Evolutionary conservation across 129 eudicot genomes (phyloP), one percentile per base, ranked within the genome.

Genomic region (Deinandra increscens): DNA sequence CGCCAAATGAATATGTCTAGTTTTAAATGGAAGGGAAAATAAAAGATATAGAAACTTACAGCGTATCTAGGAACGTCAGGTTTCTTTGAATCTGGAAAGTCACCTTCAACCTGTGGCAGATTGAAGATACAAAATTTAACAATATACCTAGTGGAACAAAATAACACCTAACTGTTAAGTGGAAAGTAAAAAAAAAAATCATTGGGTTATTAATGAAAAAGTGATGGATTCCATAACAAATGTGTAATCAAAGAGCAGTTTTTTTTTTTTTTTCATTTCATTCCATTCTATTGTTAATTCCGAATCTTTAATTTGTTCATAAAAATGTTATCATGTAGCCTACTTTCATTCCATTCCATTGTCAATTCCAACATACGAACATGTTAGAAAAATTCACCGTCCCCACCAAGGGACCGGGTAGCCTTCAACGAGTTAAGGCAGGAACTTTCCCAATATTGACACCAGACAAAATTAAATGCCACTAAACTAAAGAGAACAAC

Each of bases 41-140:
- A 22, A 1, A 39, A 39, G 29, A 17, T 38, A 53, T 34, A 10
- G 53, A 77, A 79, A 77, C 96, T 89, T 75, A 84, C 95, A 54
- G 91, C 98, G 84, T 86, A 85, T 89, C 62, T 83, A 29, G 87
- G 86, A 70, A 84, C 64, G 37, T 87, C 98, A 49, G 81, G 44
- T 68, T 83, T 87, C 86, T 79, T 88, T 41, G 75, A 58, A 78
- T 87, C 87, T 37, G 59, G 45, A 69, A 83, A 71, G 33, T 77
- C 78, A 69, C 72, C 83, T 19, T 75, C 86, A 33, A 72, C 82
- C 96, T 88, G 77, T 26, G 38, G 46, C 74, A 80, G 54, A 60
- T 60, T 23, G 50, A 68, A 72, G 58, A 64, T 37, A 66, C 41
- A 74, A 68, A 67, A 53, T 64, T 42, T 14, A 37, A 42, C 61